phyloP scores from a whole-genome alignment of 2,329 filamentous ascomycete genomes.

The Pseudocercospora eumusae region DNA sequence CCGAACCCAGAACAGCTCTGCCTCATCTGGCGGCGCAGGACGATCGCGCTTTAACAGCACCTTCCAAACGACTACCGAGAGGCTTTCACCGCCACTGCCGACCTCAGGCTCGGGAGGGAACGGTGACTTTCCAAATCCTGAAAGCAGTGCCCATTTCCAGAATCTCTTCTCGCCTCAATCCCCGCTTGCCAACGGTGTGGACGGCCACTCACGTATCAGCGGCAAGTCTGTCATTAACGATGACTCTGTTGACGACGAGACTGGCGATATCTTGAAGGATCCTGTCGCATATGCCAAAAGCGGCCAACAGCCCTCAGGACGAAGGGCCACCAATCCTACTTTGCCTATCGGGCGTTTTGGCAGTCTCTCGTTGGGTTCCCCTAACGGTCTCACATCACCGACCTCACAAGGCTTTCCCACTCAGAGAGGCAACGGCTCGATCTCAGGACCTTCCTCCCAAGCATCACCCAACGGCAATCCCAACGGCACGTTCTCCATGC shows the following conservation, averaged over 20 bases:
- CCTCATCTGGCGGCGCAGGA: conserved; percentile 44
- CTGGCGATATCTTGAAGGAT: conserved; percentile 69
- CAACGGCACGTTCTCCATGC: conserved; percentile 59
- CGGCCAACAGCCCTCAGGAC: conserved; percentile 53
- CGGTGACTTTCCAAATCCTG: conserved; percentile 62
- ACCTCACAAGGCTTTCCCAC: conserved; percentile 57
- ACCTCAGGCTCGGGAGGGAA: conserved; percentile 53
- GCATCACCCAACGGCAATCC: conserved; percentile 28
- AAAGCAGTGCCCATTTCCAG: conserved; percentile 58
- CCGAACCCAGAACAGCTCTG: conserved; percentile 49
- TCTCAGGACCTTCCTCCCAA: conserved; percentile 52
- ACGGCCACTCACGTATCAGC: conserved; percentile 60
- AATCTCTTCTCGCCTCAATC: conserved; percentile 72
- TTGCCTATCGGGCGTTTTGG: conserved; percentile 69
- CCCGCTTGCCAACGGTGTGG: conserved; percentile 69
- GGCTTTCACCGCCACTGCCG: conserved; percentile 58
- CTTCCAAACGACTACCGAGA: conserved; percentile 61
- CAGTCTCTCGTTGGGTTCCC: conserved; percentile 71
- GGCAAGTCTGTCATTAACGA: conserved; percentile 74
- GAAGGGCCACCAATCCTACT: conserved; percentile 69
- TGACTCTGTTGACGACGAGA: conserved; percentile 69
- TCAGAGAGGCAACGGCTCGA: conserved; percentile 49
- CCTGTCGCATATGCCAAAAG: conserved; percentile 74
- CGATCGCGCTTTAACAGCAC: conserved; percentile 61
- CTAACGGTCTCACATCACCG: conserved; percentile 55